phyloP scores from a whole-genome alignment of 1,284 basidiomycete species.

The Cryptococcus hybrid region DNA sequence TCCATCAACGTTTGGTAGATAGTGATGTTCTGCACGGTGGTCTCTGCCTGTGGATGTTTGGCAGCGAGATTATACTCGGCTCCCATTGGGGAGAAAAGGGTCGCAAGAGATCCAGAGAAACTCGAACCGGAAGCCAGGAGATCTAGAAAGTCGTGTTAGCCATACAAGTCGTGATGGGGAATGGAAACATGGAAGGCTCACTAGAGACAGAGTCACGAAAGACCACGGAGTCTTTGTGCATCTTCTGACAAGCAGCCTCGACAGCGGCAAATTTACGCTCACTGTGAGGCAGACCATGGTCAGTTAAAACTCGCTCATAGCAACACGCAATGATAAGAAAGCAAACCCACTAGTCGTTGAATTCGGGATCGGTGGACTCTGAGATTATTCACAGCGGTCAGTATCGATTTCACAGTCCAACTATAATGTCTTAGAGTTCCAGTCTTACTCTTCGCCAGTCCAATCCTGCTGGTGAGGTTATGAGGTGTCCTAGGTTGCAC shows the following conservation, averaged over 20 bases:
- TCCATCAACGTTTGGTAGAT: constrained; percentile 73
- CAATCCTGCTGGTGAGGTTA: constrained; percentile 76
- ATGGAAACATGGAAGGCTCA: constrained; percentile 45
- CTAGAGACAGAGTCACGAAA: constrained; percentile 80
- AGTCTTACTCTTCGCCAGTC: constrained; percentile 82
- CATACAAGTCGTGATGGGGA: too few relatives aligned
- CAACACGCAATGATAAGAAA: background rate
- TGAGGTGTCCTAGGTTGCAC: constrained; percentile 70
- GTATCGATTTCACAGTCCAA: background rate
- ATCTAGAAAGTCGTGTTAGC: constrained; percentile 50
- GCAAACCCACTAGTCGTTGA: constrained; percentile 51
- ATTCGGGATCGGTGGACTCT: constrained; percentile 86
- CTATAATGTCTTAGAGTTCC: background rate
- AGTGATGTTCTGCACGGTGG: constrained; percentile 75
- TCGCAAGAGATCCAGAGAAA: constrained; percentile 73
- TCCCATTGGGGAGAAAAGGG: constrained; percentile 75
- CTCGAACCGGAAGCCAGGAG: constrained; percentile 76
- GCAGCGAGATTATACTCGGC: constrained; percentile 77
- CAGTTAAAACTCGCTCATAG: background rate
- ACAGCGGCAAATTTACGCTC: constrained; percentile 72
- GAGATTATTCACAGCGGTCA: constrained; percentile 1
- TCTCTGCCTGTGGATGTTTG: constrained; percentile 72
- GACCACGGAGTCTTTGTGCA: constrained; percentile 85
- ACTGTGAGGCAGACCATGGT: constrained; percentile 19
- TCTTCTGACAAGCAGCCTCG: constrained; percentile 80